phyloP scores from a whole-genome alignment of 306 rosid species.

The Cyclanthera cordifolia region DNA sequence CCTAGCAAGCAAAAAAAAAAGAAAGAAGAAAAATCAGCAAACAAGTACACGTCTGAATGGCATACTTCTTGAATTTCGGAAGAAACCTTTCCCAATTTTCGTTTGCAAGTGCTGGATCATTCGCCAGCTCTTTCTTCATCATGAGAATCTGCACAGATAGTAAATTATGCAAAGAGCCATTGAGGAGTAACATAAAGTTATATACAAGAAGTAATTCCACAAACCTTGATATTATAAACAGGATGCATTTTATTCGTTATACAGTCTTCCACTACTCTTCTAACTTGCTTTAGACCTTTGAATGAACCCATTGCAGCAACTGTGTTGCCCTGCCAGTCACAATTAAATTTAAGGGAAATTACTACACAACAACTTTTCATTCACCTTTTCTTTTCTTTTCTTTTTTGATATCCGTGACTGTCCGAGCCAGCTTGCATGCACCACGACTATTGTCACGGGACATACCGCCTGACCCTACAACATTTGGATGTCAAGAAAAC shows the following conservation, averaged over 20 bases:
- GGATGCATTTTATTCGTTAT: constrained; percentile 84
- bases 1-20: too few relatives aligned
- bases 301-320: constrained; percentile 85
- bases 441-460: too few relatives aligned
- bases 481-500: too few relatives aligned
- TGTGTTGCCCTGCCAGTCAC: constrained; percentile 57
- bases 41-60: background rate
- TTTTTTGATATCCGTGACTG: too few relatives aligned
- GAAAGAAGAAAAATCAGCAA: background rate
- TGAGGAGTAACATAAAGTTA: background rate
- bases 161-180: background rate
- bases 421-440: too few relatives aligned
- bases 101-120: constrained; percentile 68
- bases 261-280: constrained; percentile 84
- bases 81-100: constrained; percentile 98
- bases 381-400: too few relatives aligned
- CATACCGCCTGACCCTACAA: too few relatives aligned
- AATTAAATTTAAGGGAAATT: too few relatives aligned
- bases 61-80: constrained; percentile 82
- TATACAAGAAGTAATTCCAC: background rate
- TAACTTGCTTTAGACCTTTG: constrained; percentile 74
- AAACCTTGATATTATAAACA: constrained; percentile 79
- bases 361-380: too few relatives aligned
- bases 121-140: constrained; percentile 88
- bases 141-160: constrained; percentile 50